phyloP scores from a whole-genome alignment of 192 early-diverging fungal genomes.

The Coemansia umbellata region DNA sequence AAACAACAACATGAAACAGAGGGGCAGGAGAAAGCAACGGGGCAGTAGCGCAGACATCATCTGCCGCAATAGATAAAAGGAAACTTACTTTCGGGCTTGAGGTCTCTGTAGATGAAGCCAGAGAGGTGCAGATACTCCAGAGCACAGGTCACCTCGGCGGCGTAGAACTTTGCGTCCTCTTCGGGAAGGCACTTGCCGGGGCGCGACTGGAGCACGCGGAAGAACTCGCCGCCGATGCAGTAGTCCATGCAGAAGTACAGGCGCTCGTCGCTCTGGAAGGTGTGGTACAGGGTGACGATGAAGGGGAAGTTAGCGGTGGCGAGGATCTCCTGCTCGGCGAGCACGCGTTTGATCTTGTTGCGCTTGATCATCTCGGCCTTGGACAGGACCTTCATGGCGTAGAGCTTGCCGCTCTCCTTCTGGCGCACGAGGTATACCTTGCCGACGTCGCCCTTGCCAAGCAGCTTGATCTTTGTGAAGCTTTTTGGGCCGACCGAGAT shows the following conservation, averaged over 20 bases:
- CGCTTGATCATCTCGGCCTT: conserved; percentile 98
- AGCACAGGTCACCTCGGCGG: conserved; percentile 92
- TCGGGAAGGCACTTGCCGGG: conserved; percentile 88
- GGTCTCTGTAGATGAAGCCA: conserved; percentile 96
- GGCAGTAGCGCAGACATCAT: conserved; percentile 2
- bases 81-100: conserved; percentile 88
- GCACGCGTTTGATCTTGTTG: conserved; percentile 96
- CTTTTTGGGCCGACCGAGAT: conserved; percentile 81
- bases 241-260: conserved; percentile 91
- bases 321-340: conserved; percentile 95
- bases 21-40: conserved; percentile 3
- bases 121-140: conserved; percentile 95
- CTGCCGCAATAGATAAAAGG: conserved; percentile 6
- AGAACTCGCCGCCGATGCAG: conserved; percentile 87
- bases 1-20: background rate
- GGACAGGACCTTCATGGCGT: conserved; percentile 95
- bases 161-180: conserved; percentile 93
- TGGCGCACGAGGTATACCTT: conserved; percentile 92
- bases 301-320: conserved; percentile 86
- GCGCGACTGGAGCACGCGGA: conserved; percentile 77
- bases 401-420: conserved; percentile 76
- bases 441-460: conserved; percentile 97
- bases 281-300: conserved; percentile 87
- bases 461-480: conserved; percentile 83
- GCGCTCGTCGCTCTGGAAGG: conserved; percentile 81